Evolutionary conservation across 306 rosid genomes (phyloP).

Genomic region (Corylus americana): DNA sequence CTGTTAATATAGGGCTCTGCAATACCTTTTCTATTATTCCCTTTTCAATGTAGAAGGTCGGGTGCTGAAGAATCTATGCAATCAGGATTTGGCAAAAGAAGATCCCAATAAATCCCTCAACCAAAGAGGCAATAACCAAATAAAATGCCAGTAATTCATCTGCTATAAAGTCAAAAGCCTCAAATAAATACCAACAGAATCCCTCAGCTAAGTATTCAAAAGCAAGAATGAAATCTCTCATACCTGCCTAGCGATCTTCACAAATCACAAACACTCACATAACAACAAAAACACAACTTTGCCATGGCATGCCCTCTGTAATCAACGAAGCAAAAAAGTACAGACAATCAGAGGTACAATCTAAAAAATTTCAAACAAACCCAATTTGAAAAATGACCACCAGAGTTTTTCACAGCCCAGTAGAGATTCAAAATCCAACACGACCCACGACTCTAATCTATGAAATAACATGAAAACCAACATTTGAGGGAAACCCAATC

Average conservation of each 20-base stretch:
- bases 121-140: slow-evolving; percentile 32
- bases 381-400: neutral
- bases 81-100: slow-evolving; percentile 34
- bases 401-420: neutral
- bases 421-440: neutral
- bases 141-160: slow-evolving; percentile 31
- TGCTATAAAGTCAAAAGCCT: slow-evolving; percentile 39
- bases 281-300: neutral
- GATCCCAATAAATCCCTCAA: slow-evolving; percentile 36
- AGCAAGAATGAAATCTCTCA: slow-evolving; percentile 35
- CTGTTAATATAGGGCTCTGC: slow-evolving; percentile 8
- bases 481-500: neutral
- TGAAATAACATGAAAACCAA: neutral
- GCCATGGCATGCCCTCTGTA: slow-evolving; percentile 16
- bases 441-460: neutral
- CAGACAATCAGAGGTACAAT: neutral
- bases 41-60: neutral
- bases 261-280: slow-evolving; percentile 20
- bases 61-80: slow-evolving; percentile 28
- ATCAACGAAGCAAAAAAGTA: slow-evolving; percentile 11
- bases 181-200: slow-evolving; percentile 37
- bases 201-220: slow-evolving; percentile 44
- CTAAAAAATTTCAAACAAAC: neutral
- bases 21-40: neutral
- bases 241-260: slow-evolving; percentile 23